Evolutionary conservation across 805 yeast genomes (phyloP), one percentile per base, ranked within the genome.

Genomic region (Metschnikowia santaceciliae): DNA sequence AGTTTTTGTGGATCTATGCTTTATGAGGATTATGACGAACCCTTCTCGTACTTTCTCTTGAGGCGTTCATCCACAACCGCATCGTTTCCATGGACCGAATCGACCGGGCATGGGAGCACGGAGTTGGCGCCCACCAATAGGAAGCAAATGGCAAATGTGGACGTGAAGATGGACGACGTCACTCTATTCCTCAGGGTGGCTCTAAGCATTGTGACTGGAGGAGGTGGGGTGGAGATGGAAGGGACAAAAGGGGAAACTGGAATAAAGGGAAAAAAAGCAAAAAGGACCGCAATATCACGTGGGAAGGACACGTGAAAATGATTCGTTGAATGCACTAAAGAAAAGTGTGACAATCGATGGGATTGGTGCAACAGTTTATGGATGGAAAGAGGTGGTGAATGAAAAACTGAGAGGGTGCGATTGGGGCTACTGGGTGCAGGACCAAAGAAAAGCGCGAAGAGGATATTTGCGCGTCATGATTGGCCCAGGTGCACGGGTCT

Each of bases 111-210:
- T 22, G 77, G 77, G 26, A 74, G 57, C 20, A 74, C 49, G 0
- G 83, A 80, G 50, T 82, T 84, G 14, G 84, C 83, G 15, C 86
- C 79, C 4, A 74, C 78, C 46, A 74, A 52, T 47, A 67, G 61
- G 51, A 86, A 79, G 35, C 91, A 86, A 30, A 87, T 81, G n/a
- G 85, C 76, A 55, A 86, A 86, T 0, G 94, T 86, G 17, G 90
- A 81, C 22, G 85, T 80, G 67, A 86, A 86, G 52, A 86, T 71
- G 13, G 88, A 83, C 44, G 79, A 77, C 20, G 90, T 84, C 47
- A 86, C 70, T 54, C 71, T 71, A 50, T 75, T 74, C 61, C 87
- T 75, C 45, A 76, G 75, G 4, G 81, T 72, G 10, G 88, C 88
- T 67, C 74, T 81, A 53, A 82, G 71, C 60, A 72, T 79, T 26